phyloP scores from a whole-genome alignment of 192 early-diverging fungal species.

The Podila minutissima region DNA sequence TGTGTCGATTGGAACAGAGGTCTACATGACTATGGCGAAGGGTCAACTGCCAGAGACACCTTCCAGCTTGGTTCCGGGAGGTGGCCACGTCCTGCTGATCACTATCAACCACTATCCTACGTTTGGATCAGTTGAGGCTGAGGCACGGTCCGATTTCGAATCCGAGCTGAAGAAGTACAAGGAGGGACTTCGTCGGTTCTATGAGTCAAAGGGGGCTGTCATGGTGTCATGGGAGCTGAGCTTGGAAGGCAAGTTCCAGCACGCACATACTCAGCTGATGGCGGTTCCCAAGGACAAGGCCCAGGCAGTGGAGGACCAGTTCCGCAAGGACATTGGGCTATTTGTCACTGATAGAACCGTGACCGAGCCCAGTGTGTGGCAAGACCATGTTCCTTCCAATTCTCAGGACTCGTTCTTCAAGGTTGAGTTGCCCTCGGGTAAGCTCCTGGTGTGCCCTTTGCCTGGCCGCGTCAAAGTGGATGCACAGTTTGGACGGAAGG shows the following conservation, averaged over 20 bases:
- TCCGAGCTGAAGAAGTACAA: slow-evolving; percentile 68
- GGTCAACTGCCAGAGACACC: slow-evolving; percentile 75
- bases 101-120: slow-evolving; percentile 62
- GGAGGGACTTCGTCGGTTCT: slow-evolving; percentile 60
- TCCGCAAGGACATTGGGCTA: slow-evolving; percentile 13
- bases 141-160: slow-evolving; percentile 47
- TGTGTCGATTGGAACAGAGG: slow-evolving; percentile 80
- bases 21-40: slow-evolving; percentile 89
- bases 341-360: slow-evolving; percentile 14
- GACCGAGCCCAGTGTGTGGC: slow-evolving; percentile 11
- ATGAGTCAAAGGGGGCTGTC: slow-evolving; percentile 64
- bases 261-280: slow-evolving; percentile 78
- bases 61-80: slow-evolving; percentile 69
- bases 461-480: slow-evolving; percentile 65
- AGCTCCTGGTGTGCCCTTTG: slow-evolving; percentile 55
- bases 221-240: slow-evolving; percentile 84
- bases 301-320: slow-evolving; percentile 24
- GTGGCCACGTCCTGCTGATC: slow-evolving; percentile 84
- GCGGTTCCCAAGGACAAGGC: slow-evolving; percentile 61
- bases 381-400: slow-evolving; percentile 2
- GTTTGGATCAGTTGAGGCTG: slow-evolving; percentile 53
- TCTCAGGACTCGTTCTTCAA: slow-evolving; percentile 55
- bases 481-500: slow-evolving; percentile 79
- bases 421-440: slow-evolving; percentile 65
- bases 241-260: slow-evolving; percentile 63